Conservation (phyloP, 2,329 filamentous ascomycete species). For the Stagonosporopsis chrysanthemi region DNA sequence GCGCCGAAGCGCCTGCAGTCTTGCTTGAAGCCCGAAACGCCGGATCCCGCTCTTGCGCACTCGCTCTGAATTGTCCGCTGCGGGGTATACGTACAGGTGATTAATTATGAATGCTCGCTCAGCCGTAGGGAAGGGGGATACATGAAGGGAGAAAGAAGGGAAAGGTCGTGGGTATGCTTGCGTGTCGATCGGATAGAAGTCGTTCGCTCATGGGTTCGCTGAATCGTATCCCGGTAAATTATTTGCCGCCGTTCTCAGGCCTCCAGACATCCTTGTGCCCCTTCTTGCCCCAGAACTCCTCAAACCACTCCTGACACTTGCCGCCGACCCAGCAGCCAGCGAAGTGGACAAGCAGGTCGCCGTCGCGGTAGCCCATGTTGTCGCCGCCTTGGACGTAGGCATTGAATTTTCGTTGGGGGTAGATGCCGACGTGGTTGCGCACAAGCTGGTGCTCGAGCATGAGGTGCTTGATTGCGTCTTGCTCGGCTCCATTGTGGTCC, state of each 20-base stretch:
- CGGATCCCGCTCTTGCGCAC: constrained; percentile 11
- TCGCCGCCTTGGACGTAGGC: constrained; percentile 47
- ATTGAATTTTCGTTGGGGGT: constrained; percentile 49
- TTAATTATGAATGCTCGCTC: not conserved
- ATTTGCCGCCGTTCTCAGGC: constrained; percentile 13
- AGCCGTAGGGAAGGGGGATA: not conserved
- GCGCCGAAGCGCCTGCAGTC: not conserved
- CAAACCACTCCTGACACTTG: constrained; percentile 46
- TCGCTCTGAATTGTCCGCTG: constrained; percentile 1
- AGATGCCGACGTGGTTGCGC: constrained; percentile 49
- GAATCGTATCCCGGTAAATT: not conserved
- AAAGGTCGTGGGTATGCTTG: constrained; percentile 14
- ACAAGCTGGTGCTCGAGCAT: constrained; percentile 48
- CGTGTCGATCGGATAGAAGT: constrained; percentile 7
- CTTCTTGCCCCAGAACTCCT: constrained; percentile 47
- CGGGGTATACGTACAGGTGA: constrained; percentile 13
- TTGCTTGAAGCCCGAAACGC: constrained; percentile 9
- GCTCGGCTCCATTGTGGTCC: constrained; percentile 47
- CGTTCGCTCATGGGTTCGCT: constrained; percentile 11
- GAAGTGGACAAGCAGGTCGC: constrained; percentile 52
- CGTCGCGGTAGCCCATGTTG: constrained; percentile 50
- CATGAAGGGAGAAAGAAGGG: not conserved
- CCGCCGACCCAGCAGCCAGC: constrained; percentile 52
- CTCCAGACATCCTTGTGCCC: constrained; percentile 35
- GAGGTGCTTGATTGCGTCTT: constrained; percentile 47